phyloP scores from a whole-genome alignment of 306 rosid genomes.

The Lithocarpus polystachyus region DNA sequence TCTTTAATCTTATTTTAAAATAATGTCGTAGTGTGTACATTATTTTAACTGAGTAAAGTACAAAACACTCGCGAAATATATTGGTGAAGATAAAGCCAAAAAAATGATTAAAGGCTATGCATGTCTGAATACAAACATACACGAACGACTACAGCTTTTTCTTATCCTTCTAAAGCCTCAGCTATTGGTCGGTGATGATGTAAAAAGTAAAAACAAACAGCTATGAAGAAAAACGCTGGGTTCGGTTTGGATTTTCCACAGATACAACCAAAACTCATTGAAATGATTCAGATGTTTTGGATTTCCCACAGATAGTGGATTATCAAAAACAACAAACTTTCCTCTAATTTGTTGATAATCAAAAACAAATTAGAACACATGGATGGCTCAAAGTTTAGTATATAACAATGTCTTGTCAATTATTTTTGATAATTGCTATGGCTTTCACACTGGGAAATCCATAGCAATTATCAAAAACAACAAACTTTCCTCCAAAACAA shows the following conservation, averaged over 20 bases:
- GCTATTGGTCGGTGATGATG: conserved; percentile 13
- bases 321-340: too few species aligned
- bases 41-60: conserved; percentile 27
- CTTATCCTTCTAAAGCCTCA: conserved; percentile 10
- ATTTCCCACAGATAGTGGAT: too few species aligned
- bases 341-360: too few species aligned
- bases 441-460: too few species aligned
- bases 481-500: not conserved
- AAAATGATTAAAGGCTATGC: not conserved
- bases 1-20: too few species aligned
- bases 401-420: too few species aligned
- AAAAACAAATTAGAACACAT: too few species aligned
- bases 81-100: conserved; percentile 30
- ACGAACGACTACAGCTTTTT: conserved; percentile 11
- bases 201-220: conserved; percentile 1
- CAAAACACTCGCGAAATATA: conserved; percentile 13
- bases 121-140: not conserved
- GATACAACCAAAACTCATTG: conserved; percentile 15
- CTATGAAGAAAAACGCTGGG: not conserved
- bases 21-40: too few species aligned
- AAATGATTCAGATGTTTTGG: not conserved
- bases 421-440: too few species aligned
- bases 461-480: not conserved
- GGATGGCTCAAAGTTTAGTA: too few species aligned
- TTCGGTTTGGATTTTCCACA: not conserved